phyloP scores from a whole-genome alignment of 2,329 filamentous ascomycete species.

The Aotearoamyces nothofagi region DNA sequence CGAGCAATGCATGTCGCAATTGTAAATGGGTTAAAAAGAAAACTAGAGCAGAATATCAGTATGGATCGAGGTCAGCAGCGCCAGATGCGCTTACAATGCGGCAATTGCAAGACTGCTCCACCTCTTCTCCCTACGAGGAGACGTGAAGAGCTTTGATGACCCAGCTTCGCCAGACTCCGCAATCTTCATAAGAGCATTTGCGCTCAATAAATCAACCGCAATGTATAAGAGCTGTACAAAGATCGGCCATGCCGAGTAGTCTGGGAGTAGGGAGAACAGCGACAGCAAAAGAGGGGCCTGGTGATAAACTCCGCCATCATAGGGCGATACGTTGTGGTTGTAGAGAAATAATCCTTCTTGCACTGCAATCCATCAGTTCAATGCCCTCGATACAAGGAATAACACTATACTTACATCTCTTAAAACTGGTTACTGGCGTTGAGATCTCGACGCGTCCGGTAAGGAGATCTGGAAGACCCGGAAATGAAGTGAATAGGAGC shows the following conservation, averaged over 20 bases:
- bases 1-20: constrained; percentile 81
- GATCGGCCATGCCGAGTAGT: constrained; percentile 48
- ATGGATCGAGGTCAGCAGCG: constrained; percentile 4
- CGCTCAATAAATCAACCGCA: constrained; percentile 65
- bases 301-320: constrained; percentile 77
- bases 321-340: constrained; percentile 89
- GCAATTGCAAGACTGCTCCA: constrained; percentile 66
- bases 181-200: constrained; percentile 63
- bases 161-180: constrained; percentile 68
- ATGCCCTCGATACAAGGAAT: neutral
- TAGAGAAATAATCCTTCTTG: constrained; percentile 96
- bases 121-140: constrained; percentile 56
- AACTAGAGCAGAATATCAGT: constrained; percentile 33
- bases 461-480: constrained; percentile 68
- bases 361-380: constrained; percentile 34
- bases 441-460: constrained; percentile 91
- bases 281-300: constrained; percentile 83
- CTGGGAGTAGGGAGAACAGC: constrained; percentile 77
- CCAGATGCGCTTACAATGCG: constrained; percentile 44
- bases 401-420: constrained; percentile 62
- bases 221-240: constrained; percentile 73
- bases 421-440: constrained; percentile 95
- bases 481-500: constrained; percentile 66
- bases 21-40: constrained; percentile 89
- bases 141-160: constrained; percentile 62